Percentiles rank a stretch among this genome's conserved stretches.
phyloP scores from a whole-genome alignment of 2,329 filamentous ascomycete genomes.

The Fusarium brachygibbosum region DNA sequence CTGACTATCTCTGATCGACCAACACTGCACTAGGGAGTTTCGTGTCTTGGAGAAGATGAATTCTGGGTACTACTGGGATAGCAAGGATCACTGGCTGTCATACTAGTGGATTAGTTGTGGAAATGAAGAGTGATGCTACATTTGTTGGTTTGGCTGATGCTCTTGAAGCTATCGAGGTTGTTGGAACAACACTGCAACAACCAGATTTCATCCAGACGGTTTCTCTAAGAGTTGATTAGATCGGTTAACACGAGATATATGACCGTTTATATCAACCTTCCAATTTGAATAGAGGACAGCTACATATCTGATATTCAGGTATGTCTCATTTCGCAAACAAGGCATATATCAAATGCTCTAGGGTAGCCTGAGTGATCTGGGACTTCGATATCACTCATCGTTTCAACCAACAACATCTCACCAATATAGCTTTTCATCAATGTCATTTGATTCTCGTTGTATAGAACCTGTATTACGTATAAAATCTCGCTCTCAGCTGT shows the following conservation, averaged over 20 bases:
- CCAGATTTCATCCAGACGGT: too few relatives aligned
- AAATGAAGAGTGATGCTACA: neutral
- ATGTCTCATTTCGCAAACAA: neutral
- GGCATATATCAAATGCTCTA: neutral
- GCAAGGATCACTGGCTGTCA: too few relatives aligned
- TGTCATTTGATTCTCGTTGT: neutral
- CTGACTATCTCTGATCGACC: conserved; percentile 1
- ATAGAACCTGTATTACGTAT: neutral
- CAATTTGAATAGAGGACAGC: neutral
- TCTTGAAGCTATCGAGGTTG: neutral
- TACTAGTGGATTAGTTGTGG: neutral
- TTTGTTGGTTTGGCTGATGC: too few relatives aligned
- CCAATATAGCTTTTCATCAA: neutral
- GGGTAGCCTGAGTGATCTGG: neutral
- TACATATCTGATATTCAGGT: neutral
- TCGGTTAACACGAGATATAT: neutral
- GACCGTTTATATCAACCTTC: neutral
- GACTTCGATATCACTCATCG: neutral
- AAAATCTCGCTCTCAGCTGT: conserved; percentile 1
- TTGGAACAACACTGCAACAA: neutral
- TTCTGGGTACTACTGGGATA: neutral
- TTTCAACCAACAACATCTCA: neutral
- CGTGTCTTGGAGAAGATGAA: neutral
- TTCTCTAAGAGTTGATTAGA: rapidly evolving
- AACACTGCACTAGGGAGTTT: neutral